Base-by-base conservation (phyloP, 371 early-diverging fungal species). In the Mortierella sp. region DNA sequence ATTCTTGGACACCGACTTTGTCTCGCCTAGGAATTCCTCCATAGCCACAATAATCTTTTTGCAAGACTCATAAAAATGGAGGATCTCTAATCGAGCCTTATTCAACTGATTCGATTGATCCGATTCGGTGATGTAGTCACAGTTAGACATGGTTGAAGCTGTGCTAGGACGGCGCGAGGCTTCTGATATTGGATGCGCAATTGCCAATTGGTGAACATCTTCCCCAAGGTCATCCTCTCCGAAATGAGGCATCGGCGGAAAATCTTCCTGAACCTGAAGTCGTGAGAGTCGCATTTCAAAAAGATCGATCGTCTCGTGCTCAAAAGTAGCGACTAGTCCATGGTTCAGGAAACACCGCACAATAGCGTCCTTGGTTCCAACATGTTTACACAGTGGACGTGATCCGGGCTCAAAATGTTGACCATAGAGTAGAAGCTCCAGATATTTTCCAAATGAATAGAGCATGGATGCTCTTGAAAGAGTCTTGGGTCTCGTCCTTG, bases 271-370 rank as follows among this genome's bases (percentile, higher is more conserved):
- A 12, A 87, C 83, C 65, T 91, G 91, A 9, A 90, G 60, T 12
- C 82, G 82, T 19, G 92, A 90, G 25, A 87, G 72, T 6, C 90
- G 81, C 72, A 92, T 82, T 63, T 89, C 90, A 66, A 89, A 92
- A 46, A 86, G 63, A 9, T 81, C 82, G 14, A 84, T 82, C 2
- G 73, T 73, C 67, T 90, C 89, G 44, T 80, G 84, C 16, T 73
- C 84, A 25, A 92, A 82, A n/a, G 77, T 82, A 56, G 90, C 83
- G 0, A 81, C 81, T 2, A 83, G 64, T 0, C 80, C 80, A 2
- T 77, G 66, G 7, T 75, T 67, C 29, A 83, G 69, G 64, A 89
- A 91, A 48, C 83, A 86, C 0, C 86, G 82, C 9, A 79, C 60
- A 11, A 86, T 73, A 4, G 72, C 53, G 28, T 82, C 74, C 65